Percentiles rank a stretch among this genome's conserved stretches.
Evolutionary conservation across 768 basidiomycete genomes (phyloP).

Genomic region (Mycena rosella): DNA sequence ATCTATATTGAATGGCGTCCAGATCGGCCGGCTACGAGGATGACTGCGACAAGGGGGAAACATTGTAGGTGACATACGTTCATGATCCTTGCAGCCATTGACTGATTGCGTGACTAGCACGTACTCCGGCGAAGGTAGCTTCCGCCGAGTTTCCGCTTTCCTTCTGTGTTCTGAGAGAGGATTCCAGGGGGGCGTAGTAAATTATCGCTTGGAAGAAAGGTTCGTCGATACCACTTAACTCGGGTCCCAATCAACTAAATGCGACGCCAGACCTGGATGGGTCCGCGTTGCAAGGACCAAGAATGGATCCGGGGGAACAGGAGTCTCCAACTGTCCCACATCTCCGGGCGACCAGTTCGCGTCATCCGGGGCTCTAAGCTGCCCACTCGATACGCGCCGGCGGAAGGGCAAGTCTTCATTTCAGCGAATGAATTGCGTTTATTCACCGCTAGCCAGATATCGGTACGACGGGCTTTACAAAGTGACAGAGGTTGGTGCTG

Average conservation of each 20-base stretch:
- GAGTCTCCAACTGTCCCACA: conserved; percentile 43
- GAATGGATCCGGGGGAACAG: conserved; percentile 40
- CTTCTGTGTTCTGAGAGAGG: not conserved
- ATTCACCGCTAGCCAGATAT: conserved; percentile 28
- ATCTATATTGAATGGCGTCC: not conserved
- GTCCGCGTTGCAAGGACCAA: conserved; percentile 49
- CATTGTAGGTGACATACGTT: conserved; percentile 44
- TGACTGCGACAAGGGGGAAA: conserved; percentile 52
- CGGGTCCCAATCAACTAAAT: too few species aligned
- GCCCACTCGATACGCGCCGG: conserved; percentile 39
- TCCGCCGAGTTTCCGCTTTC: not conserved
- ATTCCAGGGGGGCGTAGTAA: conserved; percentile 3
- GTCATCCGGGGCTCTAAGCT: conserved; percentile 46
- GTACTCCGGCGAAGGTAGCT: conserved; percentile 18
- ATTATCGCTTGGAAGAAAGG: too few species aligned
- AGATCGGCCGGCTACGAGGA: conserved; percentile 57
- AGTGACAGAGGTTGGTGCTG: conserved; percentile 18
- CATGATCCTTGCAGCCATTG: not conserved
- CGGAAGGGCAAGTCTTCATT: conserved; percentile 38
- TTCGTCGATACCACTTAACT: too few species aligned
- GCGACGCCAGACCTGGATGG: conserved; percentile 23
- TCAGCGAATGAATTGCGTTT: not conserved
- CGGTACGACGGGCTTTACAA: conserved; percentile 46
- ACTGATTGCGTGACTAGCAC: not conserved
- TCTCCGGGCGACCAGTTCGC: conserved; percentile 49